Evolutionary conservation across 2,329 filamentous ascomycete species (phyloP).

Genomic region (Aspergillus sp.): DNA sequence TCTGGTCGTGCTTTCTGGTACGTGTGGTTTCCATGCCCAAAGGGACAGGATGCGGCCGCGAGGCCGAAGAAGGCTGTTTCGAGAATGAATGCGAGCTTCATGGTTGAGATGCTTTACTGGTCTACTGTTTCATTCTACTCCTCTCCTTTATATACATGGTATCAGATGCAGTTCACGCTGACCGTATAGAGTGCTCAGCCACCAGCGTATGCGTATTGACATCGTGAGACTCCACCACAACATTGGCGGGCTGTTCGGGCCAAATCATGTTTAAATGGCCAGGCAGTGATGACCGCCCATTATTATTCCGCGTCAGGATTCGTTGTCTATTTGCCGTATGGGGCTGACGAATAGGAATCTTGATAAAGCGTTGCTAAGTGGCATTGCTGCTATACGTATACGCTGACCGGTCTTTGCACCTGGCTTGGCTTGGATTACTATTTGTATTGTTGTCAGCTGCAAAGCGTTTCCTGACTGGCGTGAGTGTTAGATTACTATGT

Average conservation of each 20-base stretch:
- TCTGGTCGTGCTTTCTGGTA: background rate
- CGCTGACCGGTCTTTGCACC: background rate
- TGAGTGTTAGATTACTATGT: background rate
- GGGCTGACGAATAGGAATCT: too few relatives aligned
- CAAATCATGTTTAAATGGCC: background rate
- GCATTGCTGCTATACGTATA: background rate
- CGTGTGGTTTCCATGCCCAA: background rate
- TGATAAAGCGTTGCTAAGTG: too few relatives aligned
- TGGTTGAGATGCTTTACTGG: background rate
- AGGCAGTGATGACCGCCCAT: background rate
- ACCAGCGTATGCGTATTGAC: background rate
- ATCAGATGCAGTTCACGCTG: background rate
- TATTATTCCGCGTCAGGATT: background rate
- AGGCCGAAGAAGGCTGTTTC: background rate
- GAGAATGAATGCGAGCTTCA: background rate
- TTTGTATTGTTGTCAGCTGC: background rate
- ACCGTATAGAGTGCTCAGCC: background rate
- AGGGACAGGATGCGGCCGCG: background rate
- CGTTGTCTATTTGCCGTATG: background rate
- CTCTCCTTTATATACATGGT: background rate
- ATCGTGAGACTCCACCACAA: background rate
- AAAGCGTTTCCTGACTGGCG: background rate
- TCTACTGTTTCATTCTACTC: background rate
- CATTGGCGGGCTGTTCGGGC: background rate
- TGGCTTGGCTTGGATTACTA: too few relatives aligned